Base-by-base conservation (phyloP, 2,329 filamentous ascomycete species). In the Graphiopsis chlorocephala region DNA sequence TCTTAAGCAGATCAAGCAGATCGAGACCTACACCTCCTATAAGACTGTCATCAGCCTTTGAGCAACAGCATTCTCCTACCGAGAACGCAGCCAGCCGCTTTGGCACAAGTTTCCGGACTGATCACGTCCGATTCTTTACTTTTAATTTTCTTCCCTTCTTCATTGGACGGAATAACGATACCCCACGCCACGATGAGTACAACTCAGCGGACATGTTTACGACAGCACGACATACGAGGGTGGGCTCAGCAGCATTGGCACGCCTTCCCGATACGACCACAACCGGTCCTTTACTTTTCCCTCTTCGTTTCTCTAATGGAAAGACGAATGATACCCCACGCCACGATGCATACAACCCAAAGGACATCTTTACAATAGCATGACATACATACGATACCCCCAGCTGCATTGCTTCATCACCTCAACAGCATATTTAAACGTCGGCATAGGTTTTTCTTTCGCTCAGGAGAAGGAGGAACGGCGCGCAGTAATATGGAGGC, bases 401-500 rank as follows among this genome's bases (percentile, higher is more conserved):
- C 11, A 5, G 25, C 26, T 17, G 28, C 25, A 17, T 31, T 31
- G 50, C 23, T 23, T 11, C 50, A 20, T 8, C 26, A 31, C 23
- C 10, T 15, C 4, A 20, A 1, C 50, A 53, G 25, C 28, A 53
- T 53, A 10, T 11, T 20, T 10, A 28, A 20, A 20, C 38, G n/a
- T 10, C 38, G 5, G n/a, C 38, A 29, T 11, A 50, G 25, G 23
- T 33, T 11, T 53, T 31, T 33, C 28, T 53, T 31, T 53, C 20
- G 20, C 17, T 17, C n/a, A 50, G 12, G 26, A 56, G 17, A 31
- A 38, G 29, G 29, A 26, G 29, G 2, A 26, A 2, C n/a, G 53
- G 53, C 53, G 31, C 29, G 53, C 53, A 56, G 53, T 56, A 56
- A 56, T 56, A 31, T 25, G n/a, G 20, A 55, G 29, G 31, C 53